phyloP scores from a whole-genome alignment of 2,329 filamentous ascomycete genomes.

The Graphiopsis chlorocephala region DNA sequence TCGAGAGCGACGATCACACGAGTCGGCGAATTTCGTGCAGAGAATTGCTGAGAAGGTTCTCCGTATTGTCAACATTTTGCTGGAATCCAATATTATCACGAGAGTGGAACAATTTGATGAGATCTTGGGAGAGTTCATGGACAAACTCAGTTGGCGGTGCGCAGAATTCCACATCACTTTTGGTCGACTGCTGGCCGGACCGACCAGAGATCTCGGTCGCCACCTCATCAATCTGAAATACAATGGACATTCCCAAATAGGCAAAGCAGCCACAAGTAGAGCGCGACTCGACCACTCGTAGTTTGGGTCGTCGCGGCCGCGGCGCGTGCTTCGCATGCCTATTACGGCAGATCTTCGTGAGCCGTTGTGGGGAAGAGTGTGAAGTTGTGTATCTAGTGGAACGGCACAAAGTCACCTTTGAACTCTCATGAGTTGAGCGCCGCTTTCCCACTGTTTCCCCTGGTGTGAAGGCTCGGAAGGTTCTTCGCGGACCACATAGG shows the following conservation, averaged over 20 bases:
- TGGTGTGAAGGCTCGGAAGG: not conserved
- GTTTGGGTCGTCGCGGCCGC: not conserved
- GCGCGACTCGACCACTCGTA: not conserved
- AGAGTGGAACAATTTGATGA: not conserved
- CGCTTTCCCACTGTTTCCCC: not conserved
- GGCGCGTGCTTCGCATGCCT: not conserved
- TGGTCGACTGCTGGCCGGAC: conserved; percentile 7
- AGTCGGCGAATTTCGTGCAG: not conserved
- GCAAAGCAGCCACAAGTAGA: not conserved
- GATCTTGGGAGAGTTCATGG: not conserved
- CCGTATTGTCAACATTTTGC: not conserved
- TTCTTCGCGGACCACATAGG: conserved; percentile 6
- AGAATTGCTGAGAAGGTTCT: not conserved
- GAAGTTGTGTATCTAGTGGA: not conserved
- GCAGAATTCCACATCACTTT: not conserved
- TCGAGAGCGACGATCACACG: conserved; percentile 1
- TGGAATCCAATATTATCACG: not conserved
- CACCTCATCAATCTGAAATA: conserved; percentile 1
- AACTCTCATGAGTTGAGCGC: conserved; percentile 5
- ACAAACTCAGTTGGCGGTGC: not conserved
- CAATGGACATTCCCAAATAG: not conserved
- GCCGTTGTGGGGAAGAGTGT: not conserved
- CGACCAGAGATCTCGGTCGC: not conserved
- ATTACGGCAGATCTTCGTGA: conserved; percentile 10
- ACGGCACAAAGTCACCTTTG: not conserved